A percentile compares a stretch with the other conserved stretches of the same genome.
Evolutionary conservation across 2,329 filamentous ascomycete species (phyloP).

Genomic region (Mollisia scopiformis): DNA sequence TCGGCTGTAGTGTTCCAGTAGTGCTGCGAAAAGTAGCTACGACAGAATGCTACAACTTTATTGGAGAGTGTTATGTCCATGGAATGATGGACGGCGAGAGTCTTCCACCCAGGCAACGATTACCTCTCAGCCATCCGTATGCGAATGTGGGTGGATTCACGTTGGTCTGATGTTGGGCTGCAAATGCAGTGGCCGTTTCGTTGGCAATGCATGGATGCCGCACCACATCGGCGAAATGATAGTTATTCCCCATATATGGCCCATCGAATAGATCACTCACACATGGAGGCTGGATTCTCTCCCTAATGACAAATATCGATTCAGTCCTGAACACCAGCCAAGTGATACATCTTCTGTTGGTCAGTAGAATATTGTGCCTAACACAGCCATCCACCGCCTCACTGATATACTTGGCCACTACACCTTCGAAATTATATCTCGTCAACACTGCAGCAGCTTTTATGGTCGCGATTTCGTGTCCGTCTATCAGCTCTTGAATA

Average conservation of each 20-base stretch:
- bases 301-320: no score
- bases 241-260: background rate
- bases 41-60: conserved; percentile 4
- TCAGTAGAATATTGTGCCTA: no score
- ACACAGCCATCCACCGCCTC: no score
- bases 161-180: background rate
- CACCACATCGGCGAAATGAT: background rate
- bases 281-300: no score
- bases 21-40: conserved; percentile 6
- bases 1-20: conserved; percentile 29
- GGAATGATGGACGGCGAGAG: conserved; percentile 25
- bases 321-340: no score
- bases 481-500: no score
- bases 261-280: no score
- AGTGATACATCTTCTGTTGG: no score
- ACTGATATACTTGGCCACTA: no score
- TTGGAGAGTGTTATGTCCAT: conserved; percentile 28
- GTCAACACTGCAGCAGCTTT: no score
- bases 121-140: background rate
- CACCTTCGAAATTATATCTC: no score
- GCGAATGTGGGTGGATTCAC: background rate
- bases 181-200: background rate
- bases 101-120: background rate
- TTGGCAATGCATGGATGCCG: background rate
- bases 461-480: no score